Conservation (phyloP, 768 basidiomycete genomes). For the Suillus fuscotomentosus region DNA sequence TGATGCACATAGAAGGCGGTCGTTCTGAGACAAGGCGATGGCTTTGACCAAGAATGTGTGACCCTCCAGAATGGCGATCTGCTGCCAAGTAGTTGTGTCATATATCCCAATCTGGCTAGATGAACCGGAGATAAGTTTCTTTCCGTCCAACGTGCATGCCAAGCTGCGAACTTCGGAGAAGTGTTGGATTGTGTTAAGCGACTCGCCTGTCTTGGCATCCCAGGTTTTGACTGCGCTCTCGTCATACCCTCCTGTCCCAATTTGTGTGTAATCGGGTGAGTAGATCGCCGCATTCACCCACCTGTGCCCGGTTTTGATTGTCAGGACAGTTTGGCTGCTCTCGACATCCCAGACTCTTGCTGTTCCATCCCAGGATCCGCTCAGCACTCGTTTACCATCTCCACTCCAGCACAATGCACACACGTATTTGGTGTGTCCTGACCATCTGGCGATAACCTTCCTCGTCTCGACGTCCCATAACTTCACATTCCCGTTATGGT, state of each 20-base stretch:
- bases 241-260: not conserved
- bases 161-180: not conserved
- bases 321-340: not conserved
- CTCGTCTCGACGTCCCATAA: too few species aligned
- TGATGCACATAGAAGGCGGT: not conserved
- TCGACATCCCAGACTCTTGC: not conserved
- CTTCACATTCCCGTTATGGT: accelerated
- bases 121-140: not conserved
- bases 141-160: not conserved
- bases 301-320: not conserved
- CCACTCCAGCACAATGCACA: too few species aligned
- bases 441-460: too few species aligned
- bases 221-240: not conserved
- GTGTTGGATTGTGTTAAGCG: not conserved
- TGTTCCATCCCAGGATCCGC: not conserved
- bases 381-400: not conserved
- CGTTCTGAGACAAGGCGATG: not conserved
- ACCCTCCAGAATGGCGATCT: not conserved
- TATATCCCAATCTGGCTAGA: not conserved
- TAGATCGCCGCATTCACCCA: not conserved
- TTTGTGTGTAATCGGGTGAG: not conserved
- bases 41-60: not conserved
- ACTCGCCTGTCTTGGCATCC: not conserved
- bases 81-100: not conserved
- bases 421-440: too few species aligned